Evolutionary conservation across 2,329 filamentous ascomycete genomes (phyloP).

Genomic region (Ophiocordyceps camponoti-saundersi): DNA sequence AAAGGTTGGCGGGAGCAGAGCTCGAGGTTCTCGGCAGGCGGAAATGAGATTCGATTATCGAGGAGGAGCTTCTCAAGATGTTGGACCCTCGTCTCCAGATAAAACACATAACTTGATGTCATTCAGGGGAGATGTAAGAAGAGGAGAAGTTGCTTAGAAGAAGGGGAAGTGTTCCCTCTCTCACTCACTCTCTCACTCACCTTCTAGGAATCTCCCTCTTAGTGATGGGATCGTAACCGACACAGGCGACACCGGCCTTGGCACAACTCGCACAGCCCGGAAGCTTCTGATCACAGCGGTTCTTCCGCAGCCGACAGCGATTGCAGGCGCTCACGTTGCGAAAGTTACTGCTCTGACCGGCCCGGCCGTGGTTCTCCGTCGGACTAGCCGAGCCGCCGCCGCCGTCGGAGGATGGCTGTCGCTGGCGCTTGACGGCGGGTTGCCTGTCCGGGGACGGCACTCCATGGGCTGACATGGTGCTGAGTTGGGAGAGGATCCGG

Average conservation of each 20-base stretch:
- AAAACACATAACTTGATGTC: constrained; percentile 65
- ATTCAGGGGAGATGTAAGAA: too few relatives aligned
- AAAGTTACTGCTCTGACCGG: constrained; percentile 48
- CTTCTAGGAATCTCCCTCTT: constrained; percentile 89
- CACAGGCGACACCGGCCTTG: constrained; percentile 80
- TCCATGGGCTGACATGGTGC: constrained; percentile 9
- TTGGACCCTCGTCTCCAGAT: constrained; percentile 71
- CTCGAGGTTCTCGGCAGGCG: constrained; percentile 54
- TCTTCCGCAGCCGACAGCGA: constrained; percentile 80
- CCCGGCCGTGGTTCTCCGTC: constrained; percentile 26
- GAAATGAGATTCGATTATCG: constrained; percentile 53
- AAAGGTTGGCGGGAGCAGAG: constrained; percentile 28
- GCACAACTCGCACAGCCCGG: constrained; percentile 84
- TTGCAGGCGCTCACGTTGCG: constrained; percentile 91
- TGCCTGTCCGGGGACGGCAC: constrained; percentile 6
- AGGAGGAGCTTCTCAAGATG: constrained; percentile 66
- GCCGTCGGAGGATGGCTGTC: too few relatives aligned
- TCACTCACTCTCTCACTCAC: constrained; percentile 28
- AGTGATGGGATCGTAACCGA: constrained; percentile 91
- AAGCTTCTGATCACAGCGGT: constrained; percentile 83
- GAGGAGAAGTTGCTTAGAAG: too few relatives aligned
- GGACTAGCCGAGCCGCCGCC: too few relatives aligned
- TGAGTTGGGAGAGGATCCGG: not conserved
- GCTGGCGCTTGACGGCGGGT: constrained; percentile 34
- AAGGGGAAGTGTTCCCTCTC: too few relatives aligned